Evolutionary conservation across 371 early-diverging fungal genomes (phyloP).

Genomic region (Capillidium rhysosporum): DNA sequence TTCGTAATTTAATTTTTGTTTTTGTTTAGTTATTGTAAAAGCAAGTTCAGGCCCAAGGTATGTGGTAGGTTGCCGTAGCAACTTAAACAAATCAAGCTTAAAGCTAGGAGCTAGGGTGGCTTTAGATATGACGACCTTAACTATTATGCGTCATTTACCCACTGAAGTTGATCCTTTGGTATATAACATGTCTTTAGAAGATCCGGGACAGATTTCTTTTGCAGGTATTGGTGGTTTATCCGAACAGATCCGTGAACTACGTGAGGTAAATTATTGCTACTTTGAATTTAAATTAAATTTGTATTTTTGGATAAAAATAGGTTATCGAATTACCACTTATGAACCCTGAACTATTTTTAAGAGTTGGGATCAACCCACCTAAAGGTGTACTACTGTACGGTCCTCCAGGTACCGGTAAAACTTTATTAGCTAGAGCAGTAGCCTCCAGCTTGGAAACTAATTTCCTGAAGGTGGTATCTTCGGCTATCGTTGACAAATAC

Average conservation of each 20-base stretch:
- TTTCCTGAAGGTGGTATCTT: constrained; percentile 92
- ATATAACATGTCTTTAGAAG: constrained; percentile 97
- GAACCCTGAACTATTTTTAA: constrained; percentile 96
- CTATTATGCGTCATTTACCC: constrained; percentile 97
- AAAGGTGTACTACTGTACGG: constrained; percentile 99
- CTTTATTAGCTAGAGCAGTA: constrained; percentile 88
- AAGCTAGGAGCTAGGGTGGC: constrained; percentile 95
- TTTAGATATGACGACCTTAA: constrained; percentile 98
- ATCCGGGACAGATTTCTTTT: constrained; percentile 90
- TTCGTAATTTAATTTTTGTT: neutral
- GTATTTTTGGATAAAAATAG: constrained; percentile 12
- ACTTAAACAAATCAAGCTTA: constrained; percentile 79
- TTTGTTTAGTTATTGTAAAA: constrained; percentile 95
- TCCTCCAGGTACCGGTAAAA: constrained; percentile 93
- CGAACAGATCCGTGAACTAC: constrained; percentile 95
- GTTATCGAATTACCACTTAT: constrained; percentile 97
- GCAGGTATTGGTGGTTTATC: constrained; percentile 94
- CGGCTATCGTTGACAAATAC: constrained; percentile 98
- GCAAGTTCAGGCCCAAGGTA: constrained; percentile 97
- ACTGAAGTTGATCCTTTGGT: constrained; percentile 99
- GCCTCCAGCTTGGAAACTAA: constrained; percentile 94
- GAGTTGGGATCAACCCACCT: constrained; percentile 94
- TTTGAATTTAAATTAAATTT: constrained; percentile 2
- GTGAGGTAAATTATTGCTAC: constrained; percentile 51
- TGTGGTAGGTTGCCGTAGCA: constrained; percentile 95